phyloP scores from a whole-genome alignment of 805 yeast species.

The Torulaspora delbrueckii region DNA sequence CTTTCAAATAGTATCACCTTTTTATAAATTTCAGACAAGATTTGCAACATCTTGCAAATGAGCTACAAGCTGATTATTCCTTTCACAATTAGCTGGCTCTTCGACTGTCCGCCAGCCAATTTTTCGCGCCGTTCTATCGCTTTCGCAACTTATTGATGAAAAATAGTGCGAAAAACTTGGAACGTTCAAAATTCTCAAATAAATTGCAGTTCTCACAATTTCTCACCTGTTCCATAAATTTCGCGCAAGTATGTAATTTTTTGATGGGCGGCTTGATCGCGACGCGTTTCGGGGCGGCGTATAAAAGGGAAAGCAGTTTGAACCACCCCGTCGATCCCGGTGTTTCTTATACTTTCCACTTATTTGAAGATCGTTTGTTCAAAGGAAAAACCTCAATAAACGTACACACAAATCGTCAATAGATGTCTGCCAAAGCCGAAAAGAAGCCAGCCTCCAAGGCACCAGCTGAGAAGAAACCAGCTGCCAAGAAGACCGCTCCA shows the following conservation, averaged over 20 bases:
- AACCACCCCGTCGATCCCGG: background rate
- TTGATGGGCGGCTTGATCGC: background rate
- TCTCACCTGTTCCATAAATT: background rate
- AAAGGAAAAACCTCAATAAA: background rate
- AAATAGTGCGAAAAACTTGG: constrained; percentile 6
- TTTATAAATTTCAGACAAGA: background rate
- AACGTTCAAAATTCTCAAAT: background rate
- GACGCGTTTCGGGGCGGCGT: background rate
- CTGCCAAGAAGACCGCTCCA: constrained; percentile 82
- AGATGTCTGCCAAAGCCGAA: constrained; percentile 64
- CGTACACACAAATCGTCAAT: constrained; percentile 15
- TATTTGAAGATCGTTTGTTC: background rate
- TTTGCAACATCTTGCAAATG: background rate
- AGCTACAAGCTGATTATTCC: background rate
- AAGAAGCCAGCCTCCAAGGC: constrained; percentile 84
- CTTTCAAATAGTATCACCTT: background rate
- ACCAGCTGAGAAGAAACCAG: constrained; percentile 92
- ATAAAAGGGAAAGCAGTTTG: background rate
- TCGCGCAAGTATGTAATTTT: background rate
- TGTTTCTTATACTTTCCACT: background rate
- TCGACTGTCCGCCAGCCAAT: too few species aligned
- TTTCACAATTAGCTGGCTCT: too few species aligned
- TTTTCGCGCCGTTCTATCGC: constrained; percentile 2
- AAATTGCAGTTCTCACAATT: background rate
- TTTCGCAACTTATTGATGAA: background rate